A percentile compares a stretch with the other conserved stretches of the same genome.
Evolutionary conservation across 2,329 filamentous ascomycete genomes (phyloP).

Genomic region (Neofusicoccum ribis): DNA sequence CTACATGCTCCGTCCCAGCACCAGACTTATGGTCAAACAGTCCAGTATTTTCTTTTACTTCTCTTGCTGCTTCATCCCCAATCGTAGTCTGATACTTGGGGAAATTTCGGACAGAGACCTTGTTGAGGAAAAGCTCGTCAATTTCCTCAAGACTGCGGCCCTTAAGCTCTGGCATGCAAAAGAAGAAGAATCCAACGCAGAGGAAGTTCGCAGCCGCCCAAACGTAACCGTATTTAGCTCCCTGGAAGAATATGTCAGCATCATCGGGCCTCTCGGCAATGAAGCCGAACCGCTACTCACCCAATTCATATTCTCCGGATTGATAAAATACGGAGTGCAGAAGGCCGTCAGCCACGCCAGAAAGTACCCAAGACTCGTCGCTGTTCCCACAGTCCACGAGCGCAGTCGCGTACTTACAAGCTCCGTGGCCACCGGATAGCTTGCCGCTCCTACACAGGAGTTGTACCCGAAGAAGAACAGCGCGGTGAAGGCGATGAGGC

Average conservation of each 20-base stretch:
- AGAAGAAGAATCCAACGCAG: constrained; percentile 50
- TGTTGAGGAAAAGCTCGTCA: constrained; percentile 32
- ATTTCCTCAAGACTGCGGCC: constrained; percentile 31
- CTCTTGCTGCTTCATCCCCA: neutral
- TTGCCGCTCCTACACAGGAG: constrained; percentile 34
- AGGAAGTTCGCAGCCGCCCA: constrained; percentile 20
- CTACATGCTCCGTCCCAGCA: neutral
- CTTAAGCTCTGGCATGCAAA: constrained; percentile 58
- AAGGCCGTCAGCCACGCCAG: constrained; percentile 39
- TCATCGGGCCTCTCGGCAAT: fast-evolving
- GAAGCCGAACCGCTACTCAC: constrained; percentile 23
- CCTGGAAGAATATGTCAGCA: neutral
- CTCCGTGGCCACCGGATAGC: constrained; percentile 34
- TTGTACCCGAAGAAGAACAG: constrained; percentile 41
- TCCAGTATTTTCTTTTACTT: neutral
- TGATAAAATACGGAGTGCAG: constrained; percentile 43
- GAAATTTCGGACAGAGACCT: neutral
- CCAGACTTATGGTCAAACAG: neutral
- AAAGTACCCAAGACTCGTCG: constrained; percentile 36
- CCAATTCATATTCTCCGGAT: constrained; percentile 39
- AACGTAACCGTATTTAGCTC: constrained; percentile 21
- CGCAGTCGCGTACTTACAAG: constrained; percentile 35
- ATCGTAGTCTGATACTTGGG: neutral
- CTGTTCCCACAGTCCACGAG: constrained; percentile 38
- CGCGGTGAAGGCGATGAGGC: constrained; percentile 36